phyloP scores from a whole-genome alignment of 352 stramenopile genomes.

The Globisporangium heterothallicum region DNA sequence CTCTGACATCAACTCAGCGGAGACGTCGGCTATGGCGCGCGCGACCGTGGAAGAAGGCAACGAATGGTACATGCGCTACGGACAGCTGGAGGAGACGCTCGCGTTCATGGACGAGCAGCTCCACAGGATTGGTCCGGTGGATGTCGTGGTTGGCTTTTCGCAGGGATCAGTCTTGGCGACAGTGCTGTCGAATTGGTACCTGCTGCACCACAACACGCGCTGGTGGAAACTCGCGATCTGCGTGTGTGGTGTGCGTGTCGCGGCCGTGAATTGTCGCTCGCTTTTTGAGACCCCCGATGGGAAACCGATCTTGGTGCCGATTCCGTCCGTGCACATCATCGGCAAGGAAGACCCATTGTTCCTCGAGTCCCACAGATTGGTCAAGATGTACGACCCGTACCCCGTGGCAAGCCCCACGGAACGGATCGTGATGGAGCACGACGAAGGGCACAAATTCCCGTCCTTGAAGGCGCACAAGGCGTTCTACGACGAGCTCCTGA shows the following conservation, averaged over 20 bases:
- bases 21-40: neutral
- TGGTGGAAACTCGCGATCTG: conserved; percentile 36
- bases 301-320: conserved; percentile 6
- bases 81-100: conserved; percentile 24
- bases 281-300: conserved; percentile 15
- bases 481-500: conserved; percentile 23
- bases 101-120: conserved; percentile 31
- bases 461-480: conserved; percentile 16
- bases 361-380: conserved; percentile 16
- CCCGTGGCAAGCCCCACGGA: conserved; percentile 12
- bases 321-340: conserved; percentile 28
- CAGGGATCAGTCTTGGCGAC: conserved; percentile 35
- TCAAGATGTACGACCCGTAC: conserved; percentile 19
- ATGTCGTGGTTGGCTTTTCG: conserved; percentile 46
- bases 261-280: neutral
- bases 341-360: conserved; percentile 20
- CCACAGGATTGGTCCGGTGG: conserved; percentile 24
- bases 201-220: conserved; percentile 19
- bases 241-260: conserved; percentile 22
- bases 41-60: conserved; percentile 13
- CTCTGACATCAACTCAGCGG: conserved; percentile 2
- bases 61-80: conserved; percentile 19
- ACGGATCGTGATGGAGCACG: conserved; percentile 31
- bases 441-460: conserved; percentile 42
- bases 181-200: conserved; percentile 24